Percentiles rank a stretch among this genome's conserved stretches.
Evolutionary conservation across 2,329 filamentous ascomycete species (phyloP).

Genomic region (Fusarium goolgardi): DNA sequence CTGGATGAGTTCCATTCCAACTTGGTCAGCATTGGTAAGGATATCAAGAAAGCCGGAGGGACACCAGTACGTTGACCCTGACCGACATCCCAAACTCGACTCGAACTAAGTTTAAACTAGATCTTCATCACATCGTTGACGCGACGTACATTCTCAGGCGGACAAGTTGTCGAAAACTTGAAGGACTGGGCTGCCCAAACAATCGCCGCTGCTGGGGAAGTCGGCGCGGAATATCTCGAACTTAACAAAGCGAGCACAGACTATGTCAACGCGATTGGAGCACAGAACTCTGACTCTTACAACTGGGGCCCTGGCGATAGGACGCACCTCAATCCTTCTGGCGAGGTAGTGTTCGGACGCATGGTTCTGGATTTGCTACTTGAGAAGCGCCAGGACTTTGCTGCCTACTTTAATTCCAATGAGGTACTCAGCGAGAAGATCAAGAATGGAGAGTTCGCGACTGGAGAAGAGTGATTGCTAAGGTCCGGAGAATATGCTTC

Average conservation of each 20-base stretch:
- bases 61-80: background rate
- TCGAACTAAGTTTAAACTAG: background rate
- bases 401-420: background rate
- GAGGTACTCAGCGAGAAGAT: constrained; percentile 17
- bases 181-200: constrained; percentile 20
- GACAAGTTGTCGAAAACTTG: constrained; percentile 7
- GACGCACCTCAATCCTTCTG: constrained; percentile 8
- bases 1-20: background rate
- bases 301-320: constrained; percentile 11
- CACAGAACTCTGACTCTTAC: background rate
- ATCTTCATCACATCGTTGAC: constrained; percentile 16
- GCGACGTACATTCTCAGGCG: background rate
- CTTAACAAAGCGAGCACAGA: constrained; percentile 14
- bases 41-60: constrained; percentile 6
- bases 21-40: background rate
- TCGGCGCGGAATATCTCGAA: background rate
- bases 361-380: constrained; percentile 11
- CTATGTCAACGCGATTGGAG: constrained; percentile 8
- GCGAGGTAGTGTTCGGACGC: constrained; percentile 10
- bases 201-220: background rate
- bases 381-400: background rate
- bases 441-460: constrained; percentile 11
- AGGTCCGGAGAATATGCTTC: rapidly evolving
- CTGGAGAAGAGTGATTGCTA: background rate
- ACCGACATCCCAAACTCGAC: rapidly evolving